Conservation (phyloP, 768 basidiomycete species). For the Stropharia rugosoannulata region DNA sequence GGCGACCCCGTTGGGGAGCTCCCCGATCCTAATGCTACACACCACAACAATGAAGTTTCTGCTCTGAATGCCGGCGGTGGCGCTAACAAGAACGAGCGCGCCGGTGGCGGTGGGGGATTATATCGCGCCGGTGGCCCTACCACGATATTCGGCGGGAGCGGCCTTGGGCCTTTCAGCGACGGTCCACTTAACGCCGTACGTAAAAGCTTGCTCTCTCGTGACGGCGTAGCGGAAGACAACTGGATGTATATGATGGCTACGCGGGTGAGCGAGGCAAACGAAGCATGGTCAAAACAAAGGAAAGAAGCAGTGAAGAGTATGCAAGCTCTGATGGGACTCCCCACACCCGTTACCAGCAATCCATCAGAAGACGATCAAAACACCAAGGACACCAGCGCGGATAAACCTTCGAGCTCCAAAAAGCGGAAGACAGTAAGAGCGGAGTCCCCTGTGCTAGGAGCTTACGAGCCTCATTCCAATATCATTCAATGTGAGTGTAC, state of each 20-base stretch:
- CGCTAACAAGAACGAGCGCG: slow-evolving; percentile 41
- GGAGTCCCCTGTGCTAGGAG: slow-evolving; percentile 51
- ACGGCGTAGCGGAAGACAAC: slow-evolving; percentile 83
- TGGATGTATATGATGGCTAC: slow-evolving; percentile 87
- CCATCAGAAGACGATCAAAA: slow-evolving; percentile 9
- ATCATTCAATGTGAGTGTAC: slow-evolving; percentile 65
- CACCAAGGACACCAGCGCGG: slow-evolving; percentile 21
- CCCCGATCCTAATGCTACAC: slow-evolving; percentile 64
- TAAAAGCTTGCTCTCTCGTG: slow-evolving; percentile 74
- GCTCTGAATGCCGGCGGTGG: slow-evolving; percentile 36
- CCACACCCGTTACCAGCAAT: slow-evolving; percentile 1
- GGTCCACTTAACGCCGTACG: slow-evolving; percentile 83
- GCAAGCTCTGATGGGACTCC: slow-evolving; percentile 36
- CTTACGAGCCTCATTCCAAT: slow-evolving; percentile 83
- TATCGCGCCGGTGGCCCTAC: slow-evolving; percentile 93
- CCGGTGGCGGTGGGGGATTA: slow-evolving; percentile 59
- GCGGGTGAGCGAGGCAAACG: slow-evolving; percentile 60
- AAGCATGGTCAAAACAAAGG: slow-evolving; percentile 62
- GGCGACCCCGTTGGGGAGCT: slow-evolving; percentile 84
- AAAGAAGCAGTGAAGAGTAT: slow-evolving; percentile 50
- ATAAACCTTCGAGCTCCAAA: slow-evolving; percentile 20
- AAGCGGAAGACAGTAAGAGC: slow-evolving; percentile 28
- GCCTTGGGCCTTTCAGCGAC: slow-evolving; percentile 87
- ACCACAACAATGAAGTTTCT: slow-evolving; percentile 44
- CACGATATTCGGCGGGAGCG: slow-evolving; percentile 83